Percentiles rank a stretch among this genome's conserved stretches.
Conservation (phyloP, 768 basidiomycete species). For the Suillus occidentalis region DNA sequence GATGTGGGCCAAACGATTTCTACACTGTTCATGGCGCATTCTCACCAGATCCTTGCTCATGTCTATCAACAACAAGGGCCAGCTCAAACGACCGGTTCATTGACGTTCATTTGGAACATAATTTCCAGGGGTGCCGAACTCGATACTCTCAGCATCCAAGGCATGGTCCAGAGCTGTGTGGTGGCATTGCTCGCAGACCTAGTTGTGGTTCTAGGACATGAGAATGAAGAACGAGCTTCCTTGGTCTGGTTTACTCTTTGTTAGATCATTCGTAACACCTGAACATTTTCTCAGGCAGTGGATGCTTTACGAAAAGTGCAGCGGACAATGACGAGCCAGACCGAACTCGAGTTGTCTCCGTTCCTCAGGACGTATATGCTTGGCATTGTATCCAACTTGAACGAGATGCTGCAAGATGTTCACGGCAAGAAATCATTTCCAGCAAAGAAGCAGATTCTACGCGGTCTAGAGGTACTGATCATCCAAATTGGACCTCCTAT, state of each 20-base stretch:
- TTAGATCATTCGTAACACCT: neutral
- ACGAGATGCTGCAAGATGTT: slow-evolving; percentile 83
- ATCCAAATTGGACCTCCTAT: slow-evolving; percentile 68
- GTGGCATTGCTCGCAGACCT: slow-evolving; percentile 73
- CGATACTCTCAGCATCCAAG: slow-evolving; percentile 44
- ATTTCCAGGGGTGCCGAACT: slow-evolving; percentile 42
- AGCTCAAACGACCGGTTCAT: slow-evolving; percentile 53
- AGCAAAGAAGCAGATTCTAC: slow-evolving; percentile 75
- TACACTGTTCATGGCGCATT: slow-evolving; percentile 54
- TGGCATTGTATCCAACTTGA: slow-evolving; percentile 81
- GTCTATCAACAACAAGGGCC: slow-evolving; percentile 60
- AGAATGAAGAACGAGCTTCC: slow-evolving; percentile 44
- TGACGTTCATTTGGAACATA: slow-evolving; percentile 63
- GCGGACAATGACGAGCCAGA: slow-evolving; percentile 27
- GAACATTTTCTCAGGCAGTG: slow-evolving; percentile 44
- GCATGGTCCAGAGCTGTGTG: slow-evolving; percentile 64
- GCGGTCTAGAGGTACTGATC: slow-evolving; percentile 77
- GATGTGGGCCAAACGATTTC: slow-evolving; percentile 48
- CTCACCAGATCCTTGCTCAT: slow-evolving; percentile 61
- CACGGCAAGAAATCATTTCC: slow-evolving; percentile 73
- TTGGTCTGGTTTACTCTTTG: slow-evolving; percentile 38
- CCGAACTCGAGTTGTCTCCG: slow-evolving; percentile 42
- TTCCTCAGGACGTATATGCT: slow-evolving; percentile 80
- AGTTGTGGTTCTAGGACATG: slow-evolving; percentile 76
- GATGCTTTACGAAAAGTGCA: slow-evolving; percentile 47